These are phyloP conservation scores for Sanchytrium tribonematis DNA, from an alignment of 371 early-diverging fungal species.

Conservation along the genomic window DNA sequence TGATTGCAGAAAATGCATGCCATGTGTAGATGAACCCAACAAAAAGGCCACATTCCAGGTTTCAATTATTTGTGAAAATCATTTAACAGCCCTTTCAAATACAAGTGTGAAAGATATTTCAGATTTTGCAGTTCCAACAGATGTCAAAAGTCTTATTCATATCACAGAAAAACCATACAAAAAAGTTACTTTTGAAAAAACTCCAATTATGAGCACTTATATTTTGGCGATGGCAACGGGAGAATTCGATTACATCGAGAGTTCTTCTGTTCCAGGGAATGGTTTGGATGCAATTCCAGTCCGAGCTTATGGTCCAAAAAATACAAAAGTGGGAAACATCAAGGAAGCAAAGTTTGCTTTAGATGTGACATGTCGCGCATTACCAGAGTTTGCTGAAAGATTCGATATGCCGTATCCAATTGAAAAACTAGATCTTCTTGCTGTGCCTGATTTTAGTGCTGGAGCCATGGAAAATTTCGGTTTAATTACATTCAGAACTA, in stretches of 20 bases:
- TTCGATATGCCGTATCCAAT: constrained; percentile 13
- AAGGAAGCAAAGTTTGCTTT: constrained; percentile 9
- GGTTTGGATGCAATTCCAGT: no score
- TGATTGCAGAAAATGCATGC: constrained; percentile 14
- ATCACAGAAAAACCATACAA: constrained; percentile 1
- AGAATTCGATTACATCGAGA: constrained; percentile 10
- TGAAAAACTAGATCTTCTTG: constrained; percentile 44
- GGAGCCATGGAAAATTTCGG: constrained; percentile 60
- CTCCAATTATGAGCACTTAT: constrained; percentile 8
- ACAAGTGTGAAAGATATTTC: constrained; percentile 1
- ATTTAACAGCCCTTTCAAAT: constrained; percentile 10
- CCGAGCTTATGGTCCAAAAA: constrained; percentile 10
- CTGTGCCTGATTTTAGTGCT: constrained; percentile 60
- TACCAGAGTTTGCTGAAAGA: constrained; percentile 12
- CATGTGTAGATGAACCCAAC: constrained; percentile 18
- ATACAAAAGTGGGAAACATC: constrained; percentile 4
- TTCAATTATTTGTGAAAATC: constrained; percentile 5
- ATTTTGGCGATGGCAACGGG: constrained; percentile 16
- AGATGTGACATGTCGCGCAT: constrained; percentile 9
- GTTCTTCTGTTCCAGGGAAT: constrained; percentile 2
- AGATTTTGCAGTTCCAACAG: no score
- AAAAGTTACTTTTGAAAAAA: not conserved
- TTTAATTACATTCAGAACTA: constrained; percentile 62
- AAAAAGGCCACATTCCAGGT: constrained; percentile 14
- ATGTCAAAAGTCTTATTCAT: not conserved